Conservation (phyloP, 2,329 filamentous ascomycete species). For the Aspergillus fischeri region DNA sequence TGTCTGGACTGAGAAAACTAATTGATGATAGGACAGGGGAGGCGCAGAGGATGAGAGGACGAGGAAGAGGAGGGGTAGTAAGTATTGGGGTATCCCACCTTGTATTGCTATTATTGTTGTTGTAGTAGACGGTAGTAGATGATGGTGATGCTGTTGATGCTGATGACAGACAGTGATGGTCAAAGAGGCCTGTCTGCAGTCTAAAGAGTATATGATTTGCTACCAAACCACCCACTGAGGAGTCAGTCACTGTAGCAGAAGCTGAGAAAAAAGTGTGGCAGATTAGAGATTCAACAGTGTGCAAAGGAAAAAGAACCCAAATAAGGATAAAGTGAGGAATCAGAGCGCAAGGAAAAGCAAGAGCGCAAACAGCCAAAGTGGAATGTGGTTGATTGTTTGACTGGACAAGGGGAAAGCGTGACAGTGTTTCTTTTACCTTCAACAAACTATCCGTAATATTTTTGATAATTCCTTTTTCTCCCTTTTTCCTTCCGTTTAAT, state of each 20-base stretch:
- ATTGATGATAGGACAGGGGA: background rate
- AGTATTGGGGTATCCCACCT: conserved; percentile 4
- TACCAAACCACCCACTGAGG: background rate
- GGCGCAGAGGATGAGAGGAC: conserved; percentile 3
- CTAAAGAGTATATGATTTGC: background rate
- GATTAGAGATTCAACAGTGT: background rate
- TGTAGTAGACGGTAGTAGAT: background rate
- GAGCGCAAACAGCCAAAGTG: background rate
- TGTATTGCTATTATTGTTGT: conserved; percentile 4
- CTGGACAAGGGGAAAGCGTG: background rate
- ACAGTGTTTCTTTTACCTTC: background rate
- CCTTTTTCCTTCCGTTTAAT: background rate
- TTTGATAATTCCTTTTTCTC: background rate
- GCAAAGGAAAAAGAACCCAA: background rate
- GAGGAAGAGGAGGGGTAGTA: conserved; percentile 9
- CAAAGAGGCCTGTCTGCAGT: background rate
- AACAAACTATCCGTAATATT: no score
- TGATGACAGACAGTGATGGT: background rate
- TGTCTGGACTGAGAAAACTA: conserved; percentile 3
- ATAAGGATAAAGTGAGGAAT: background rate
- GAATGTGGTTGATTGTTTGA: background rate
- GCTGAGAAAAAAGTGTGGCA: background rate
- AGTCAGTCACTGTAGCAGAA: background rate
- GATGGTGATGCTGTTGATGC: background rate
- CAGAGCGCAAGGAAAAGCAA: background rate